Evolutionary conservation across 1,139 yeast species (phyloP).

Genomic region (Blastobotrys illinoisensis): DNA sequence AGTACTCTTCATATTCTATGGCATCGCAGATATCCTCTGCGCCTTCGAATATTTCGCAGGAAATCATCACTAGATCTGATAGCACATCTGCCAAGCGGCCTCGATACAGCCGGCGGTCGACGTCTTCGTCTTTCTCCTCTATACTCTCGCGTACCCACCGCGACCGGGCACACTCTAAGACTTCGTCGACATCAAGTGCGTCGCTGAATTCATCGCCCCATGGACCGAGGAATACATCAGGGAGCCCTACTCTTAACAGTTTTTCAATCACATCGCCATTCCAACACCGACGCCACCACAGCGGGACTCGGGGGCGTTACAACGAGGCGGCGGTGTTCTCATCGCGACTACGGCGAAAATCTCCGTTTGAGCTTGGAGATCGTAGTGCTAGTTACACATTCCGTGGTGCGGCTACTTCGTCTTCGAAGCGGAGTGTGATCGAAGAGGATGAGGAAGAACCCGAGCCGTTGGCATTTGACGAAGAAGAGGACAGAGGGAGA

Average conservation of each 20-base stretch:
- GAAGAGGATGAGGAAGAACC: constrained; percentile 16
- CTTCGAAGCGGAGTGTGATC: constrained; percentile 13
- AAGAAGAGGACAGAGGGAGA: constrained; percentile 9
- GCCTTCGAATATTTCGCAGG: constrained; percentile 22
- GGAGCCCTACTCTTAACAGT: background rate
- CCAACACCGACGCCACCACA: constrained; percentile 2
- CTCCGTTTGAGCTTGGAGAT: background rate
- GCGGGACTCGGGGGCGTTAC: constrained; percentile 16
- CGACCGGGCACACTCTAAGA: constrained; percentile 26
- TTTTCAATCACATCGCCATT: background rate
- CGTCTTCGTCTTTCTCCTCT: constrained; percentile 33
- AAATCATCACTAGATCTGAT: background rate
- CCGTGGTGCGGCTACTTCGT: background rate
- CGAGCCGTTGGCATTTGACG: constrained; percentile 12
- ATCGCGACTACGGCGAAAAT: background rate
- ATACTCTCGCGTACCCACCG: constrained; percentile 22
- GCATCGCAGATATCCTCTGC: constrained; percentile 25
- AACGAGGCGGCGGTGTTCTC: constrained; percentile 23
- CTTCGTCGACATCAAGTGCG: constrained; percentile 31
- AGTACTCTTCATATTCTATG: constrained; percentile 45
- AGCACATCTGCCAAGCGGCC: constrained; percentile 19
- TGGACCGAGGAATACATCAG: constrained; percentile 9
- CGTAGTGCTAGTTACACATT: constrained; percentile 3
- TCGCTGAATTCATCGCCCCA: constrained; percentile 24
- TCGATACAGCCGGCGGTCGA: constrained; percentile 25